Evolutionary conservation across 768 basidiomycete genomes (phyloP).

Genomic region (Jaapia argillacea): DNA sequence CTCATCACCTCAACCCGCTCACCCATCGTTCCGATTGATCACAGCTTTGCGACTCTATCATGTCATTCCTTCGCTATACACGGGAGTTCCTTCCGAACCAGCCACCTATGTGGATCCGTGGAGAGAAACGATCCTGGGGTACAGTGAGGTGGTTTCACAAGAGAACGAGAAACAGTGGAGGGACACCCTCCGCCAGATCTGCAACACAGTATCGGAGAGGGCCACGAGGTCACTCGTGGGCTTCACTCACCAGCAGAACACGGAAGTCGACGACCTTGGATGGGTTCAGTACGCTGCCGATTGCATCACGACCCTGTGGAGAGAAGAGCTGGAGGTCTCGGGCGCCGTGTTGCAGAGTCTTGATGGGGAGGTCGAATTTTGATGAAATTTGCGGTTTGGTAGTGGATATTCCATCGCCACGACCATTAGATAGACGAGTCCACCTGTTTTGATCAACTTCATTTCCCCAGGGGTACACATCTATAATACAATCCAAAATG

Average conservation of each 20-base stretch:
- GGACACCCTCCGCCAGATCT: constrained; percentile 26
- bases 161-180: constrained; percentile 43
- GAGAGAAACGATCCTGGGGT: constrained; percentile 22
- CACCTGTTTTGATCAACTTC: no score
- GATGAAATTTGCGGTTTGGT: no score
- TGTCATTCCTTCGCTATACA: constrained; percentile 21
- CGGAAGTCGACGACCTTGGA: not conserved
- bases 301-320: constrained; percentile 45
- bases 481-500: no score
- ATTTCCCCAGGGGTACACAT: no score
- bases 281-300: constrained; percentile 26
- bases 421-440: no score
- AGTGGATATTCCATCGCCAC: no score
- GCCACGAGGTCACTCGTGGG: constrained; percentile 12
- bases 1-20: constrained; percentile 42
- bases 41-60: constrained; percentile 60
- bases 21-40: constrained; percentile 77
- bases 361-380: constrained; percentile 38
- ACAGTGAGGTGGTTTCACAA: constrained; percentile 31
- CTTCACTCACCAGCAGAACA: constrained; percentile 4
- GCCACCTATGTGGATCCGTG: constrained; percentile 11
- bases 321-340: constrained; percentile 48
- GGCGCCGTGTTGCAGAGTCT: constrained; percentile 35
- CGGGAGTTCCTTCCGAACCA: constrained; percentile 8
- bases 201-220: constrained; percentile 25